These are phyloP conservation scores for Ustilaginoidea virens DNA, from an alignment of 2,329 filamentous ascomycete genomes.

Conservation along the genomic window DNA sequence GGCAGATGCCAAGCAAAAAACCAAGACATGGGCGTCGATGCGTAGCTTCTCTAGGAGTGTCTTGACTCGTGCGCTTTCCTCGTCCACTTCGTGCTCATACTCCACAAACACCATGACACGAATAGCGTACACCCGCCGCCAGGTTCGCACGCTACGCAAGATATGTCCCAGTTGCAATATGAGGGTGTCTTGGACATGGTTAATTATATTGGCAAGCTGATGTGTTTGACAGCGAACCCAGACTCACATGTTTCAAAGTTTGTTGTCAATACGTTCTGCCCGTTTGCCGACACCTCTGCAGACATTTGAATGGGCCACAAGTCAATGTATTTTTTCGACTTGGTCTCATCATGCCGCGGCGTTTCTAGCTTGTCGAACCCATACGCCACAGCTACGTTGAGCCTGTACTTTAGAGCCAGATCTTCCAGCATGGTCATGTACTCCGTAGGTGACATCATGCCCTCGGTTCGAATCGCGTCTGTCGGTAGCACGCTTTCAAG, in stretches of 20 bases:
- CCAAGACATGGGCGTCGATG: conserved; percentile 64
- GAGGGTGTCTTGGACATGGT: conserved; percentile 43
- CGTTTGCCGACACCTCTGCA: conserved; percentile 57
- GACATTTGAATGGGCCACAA: conserved; percentile 93
- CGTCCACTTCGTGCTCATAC: conserved; percentile 69
- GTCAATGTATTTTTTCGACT: conserved; percentile 66
- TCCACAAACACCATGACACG: conserved; percentile 80
- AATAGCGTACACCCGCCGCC: conserved; percentile 57
- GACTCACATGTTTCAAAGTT: conserved; percentile 78
- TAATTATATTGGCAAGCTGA: background rate
- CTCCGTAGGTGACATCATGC: conserved; percentile 51
- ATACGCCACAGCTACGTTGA: conserved; percentile 74
- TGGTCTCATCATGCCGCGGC: conserved; percentile 40
- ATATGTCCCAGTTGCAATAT: conserved; percentile 80
- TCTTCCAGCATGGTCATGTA: conserved; percentile 79
- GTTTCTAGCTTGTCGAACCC: conserved; percentile 66
- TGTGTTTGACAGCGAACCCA: background rate
- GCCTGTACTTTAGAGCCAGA: conserved; percentile 57
- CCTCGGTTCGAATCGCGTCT: conserved; percentile 52
- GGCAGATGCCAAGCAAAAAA: conserved; percentile 70
- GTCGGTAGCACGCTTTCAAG: conserved; percentile 49
- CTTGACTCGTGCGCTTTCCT: conserved; percentile 58
- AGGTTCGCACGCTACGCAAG: conserved; percentile 63
- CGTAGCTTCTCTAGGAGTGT: conserved; percentile 65
- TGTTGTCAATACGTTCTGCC: conserved; percentile 57